Conservation (phyloP, 208 protist species). For the Acanthamoeba rhysodes region DNA sequence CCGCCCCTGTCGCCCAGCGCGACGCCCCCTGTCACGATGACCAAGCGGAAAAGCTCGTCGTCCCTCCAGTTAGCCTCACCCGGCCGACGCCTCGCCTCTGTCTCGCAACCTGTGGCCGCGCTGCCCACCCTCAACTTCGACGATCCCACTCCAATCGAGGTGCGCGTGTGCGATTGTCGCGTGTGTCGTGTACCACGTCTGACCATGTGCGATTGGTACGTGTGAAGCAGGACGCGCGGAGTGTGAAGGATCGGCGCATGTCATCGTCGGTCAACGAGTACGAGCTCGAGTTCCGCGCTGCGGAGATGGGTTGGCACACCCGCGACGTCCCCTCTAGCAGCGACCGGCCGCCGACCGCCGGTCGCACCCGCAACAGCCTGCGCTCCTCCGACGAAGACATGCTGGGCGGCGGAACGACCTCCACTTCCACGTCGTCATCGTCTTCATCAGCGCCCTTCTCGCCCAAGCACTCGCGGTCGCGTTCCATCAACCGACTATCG, state of each 20-base stretch:
- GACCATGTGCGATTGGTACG: neutral
- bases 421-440: constrained; percentile 1
- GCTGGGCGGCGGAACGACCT: neutral
- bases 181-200: no score
- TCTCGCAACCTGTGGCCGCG: neutral
- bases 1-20: neutral
- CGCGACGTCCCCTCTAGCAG: neutral
- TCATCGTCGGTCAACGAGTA: neutral
- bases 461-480: constrained; percentile 10
- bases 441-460: neutral
- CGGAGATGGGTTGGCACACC: constrained; percentile 10
- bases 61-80: neutral
- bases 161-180: neutral
- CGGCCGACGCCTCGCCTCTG: neutral
- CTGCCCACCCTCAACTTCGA: neutral
- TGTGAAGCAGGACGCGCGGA: neutral
- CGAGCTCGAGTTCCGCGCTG: neutral
- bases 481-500: constrained; percentile 16
- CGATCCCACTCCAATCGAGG: neutral
- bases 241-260: neutral
- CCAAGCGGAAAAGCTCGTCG: neutral
- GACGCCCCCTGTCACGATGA: neutral
- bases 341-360: neutral
- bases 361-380: neutral
- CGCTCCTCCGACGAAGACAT: neutral